These are phyloP conservation scores for Mrakia hoshinonis DNA, from an alignment of 768 basidiomycete species.

Conservation along the genomic window DNA sequence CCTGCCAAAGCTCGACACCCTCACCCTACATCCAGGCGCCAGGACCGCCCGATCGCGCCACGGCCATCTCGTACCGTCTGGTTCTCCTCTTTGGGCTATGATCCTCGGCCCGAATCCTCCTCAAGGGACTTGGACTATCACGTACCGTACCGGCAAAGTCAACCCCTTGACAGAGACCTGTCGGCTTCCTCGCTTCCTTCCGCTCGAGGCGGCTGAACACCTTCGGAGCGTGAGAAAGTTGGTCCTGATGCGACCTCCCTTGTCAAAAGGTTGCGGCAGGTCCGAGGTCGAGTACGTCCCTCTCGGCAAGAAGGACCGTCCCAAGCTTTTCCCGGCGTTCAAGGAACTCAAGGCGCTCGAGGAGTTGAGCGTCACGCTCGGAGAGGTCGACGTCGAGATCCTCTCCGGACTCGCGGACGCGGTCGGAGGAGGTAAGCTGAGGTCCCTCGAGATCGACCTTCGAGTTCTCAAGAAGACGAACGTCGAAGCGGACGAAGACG, in stretches of 20 bases:
- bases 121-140: not conserved
- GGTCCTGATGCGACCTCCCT: not conserved
- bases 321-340: conserved; percentile 1
- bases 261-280: not conserved
- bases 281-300: not conserved
- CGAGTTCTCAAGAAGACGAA: no score
- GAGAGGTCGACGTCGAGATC: not conserved
- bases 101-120: not conserved
- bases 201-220: not conserved
- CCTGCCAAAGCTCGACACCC: no score
- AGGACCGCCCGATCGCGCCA: no score
- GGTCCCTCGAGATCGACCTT: not conserved
- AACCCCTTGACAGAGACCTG: not conserved
- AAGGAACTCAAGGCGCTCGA: not conserved
- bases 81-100: no score
- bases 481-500: no score
- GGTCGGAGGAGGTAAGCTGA: not conserved
- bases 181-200: not conserved
- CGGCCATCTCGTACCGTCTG: no score
- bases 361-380: not conserved
- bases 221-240: not conserved
- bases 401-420: not conserved
- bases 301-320: not conserved
- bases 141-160: not conserved
- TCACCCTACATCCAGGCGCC: no score